A percentile compares a stretch with the other conserved stretches of the same genome.
These are phyloP conservation scores for Symbiodinium pilosum DNA, from an alignment of 73 alveolate species.

Conservation along the genomic window DNA sequence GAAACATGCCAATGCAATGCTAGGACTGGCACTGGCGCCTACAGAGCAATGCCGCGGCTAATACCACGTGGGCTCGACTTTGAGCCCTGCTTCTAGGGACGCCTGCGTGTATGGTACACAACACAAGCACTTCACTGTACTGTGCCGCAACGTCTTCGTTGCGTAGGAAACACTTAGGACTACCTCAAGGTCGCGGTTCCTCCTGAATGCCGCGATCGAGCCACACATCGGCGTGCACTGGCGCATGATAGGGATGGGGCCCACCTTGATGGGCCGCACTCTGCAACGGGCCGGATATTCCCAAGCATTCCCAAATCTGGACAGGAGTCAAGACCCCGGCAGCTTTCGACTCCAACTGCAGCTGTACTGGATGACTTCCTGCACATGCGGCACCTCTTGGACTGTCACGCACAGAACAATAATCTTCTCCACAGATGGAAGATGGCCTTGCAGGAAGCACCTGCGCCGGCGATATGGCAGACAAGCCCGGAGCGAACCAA, in stretches of 20 bases:
- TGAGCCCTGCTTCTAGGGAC: no score
- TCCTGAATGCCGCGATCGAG: neutral
- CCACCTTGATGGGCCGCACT: neutral
- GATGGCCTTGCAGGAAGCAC: neutral
- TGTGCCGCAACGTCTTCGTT: no score
- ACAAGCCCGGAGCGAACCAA: neutral
- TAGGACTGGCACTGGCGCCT: no score
- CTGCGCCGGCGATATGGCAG: neutral
- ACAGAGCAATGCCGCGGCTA: no score
- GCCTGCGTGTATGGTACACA: no score
- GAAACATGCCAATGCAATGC: no score
- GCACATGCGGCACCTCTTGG: neutral
- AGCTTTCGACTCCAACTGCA: neutral
- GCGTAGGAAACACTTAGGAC: no score
- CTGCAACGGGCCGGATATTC: neutral
- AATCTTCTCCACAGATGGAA: neutral
- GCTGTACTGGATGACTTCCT: neutral
- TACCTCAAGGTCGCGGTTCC: no score
- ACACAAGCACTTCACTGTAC: no score
- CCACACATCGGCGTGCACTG: neutral
- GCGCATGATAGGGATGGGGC: neutral
- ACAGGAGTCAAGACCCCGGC: neutral
- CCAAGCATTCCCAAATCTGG: neutral
- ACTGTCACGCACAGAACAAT: neutral
- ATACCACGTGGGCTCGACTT: no score